These are phyloP conservation scores for Beauveria sp. DNA, from an alignment of 2,329 filamentous ascomycete genomes.

Conservation along the genomic window DNA sequence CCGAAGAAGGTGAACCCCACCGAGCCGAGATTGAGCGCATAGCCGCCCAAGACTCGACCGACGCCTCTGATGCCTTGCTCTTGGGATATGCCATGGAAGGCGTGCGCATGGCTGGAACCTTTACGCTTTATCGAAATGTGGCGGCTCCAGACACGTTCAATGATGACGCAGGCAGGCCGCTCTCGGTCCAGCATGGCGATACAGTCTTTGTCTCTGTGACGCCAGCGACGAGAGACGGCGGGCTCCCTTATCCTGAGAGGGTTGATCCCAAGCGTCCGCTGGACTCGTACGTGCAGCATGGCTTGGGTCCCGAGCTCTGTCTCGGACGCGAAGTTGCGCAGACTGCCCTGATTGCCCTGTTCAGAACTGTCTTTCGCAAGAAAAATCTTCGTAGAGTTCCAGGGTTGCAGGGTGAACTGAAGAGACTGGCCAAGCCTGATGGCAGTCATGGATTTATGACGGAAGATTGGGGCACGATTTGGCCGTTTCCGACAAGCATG, in stretches of 20 bases:
- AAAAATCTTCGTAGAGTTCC: constrained; percentile 53
- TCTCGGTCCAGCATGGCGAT: constrained; percentile 47
- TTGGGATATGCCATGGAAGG: constrained; percentile 66
- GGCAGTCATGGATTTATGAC: constrained; percentile 56
- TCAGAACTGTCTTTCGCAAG: constrained; percentile 56
- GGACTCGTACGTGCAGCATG: constrained; percentile 57
- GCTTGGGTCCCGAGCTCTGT: constrained; percentile 53
- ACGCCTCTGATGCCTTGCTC: constrained; percentile 55
- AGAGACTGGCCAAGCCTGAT: constrained; percentile 50
- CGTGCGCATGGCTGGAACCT: constrained; percentile 58
- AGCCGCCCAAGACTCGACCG: constrained; percentile 44
- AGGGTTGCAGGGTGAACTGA: constrained; percentile 58
- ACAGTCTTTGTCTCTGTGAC: constrained; percentile 57
- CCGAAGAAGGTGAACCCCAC: constrained; percentile 36
- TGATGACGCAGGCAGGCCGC: constrained; percentile 43
- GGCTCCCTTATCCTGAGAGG: constrained; percentile 52
- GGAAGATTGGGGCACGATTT: constrained; percentile 51
- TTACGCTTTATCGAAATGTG: constrained; percentile 52
- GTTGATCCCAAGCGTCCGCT: constrained; percentile 58
- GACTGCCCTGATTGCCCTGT: constrained; percentile 58
- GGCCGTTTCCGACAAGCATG: constrained; percentile 44
- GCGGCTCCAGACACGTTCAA: constrained; percentile 35
- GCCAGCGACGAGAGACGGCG: constrained; percentile 46
- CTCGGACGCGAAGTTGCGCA: constrained; percentile 54
- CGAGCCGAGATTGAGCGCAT: constrained; percentile 53